Base-by-base conservation (phyloP, 2,329 filamentous ascomycete species). In the Penicillium sp. region DNA sequence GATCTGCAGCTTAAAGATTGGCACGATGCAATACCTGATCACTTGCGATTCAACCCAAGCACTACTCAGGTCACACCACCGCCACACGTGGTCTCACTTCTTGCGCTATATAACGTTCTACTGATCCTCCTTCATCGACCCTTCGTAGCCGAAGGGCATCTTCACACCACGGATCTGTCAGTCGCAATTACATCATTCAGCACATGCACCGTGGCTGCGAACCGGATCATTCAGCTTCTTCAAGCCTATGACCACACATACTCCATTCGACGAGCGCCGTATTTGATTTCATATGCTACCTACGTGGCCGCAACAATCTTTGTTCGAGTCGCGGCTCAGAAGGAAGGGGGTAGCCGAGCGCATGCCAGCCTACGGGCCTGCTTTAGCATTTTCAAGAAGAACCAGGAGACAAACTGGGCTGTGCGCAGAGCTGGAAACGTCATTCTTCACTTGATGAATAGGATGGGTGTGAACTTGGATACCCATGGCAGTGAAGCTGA, bases 261-360 rank as follows among this genome's bases (percentile, higher is more conserved):
- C 32, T 73, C 70, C 1, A 66, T 77, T 1, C 62, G 66, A 9
- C 61, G 69, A 9, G 74, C 77, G 0, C 77, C 77, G 0, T 80
- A 80, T 44, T 61, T 80, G 1, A 59, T 62, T 2, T 77, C 74
- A 0, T 81, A 81, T 55, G 75, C 78, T 0, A 78, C 75, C 0
- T 81, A 80, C 47, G 75, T 79, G 0, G 71, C 71, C 3, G 76
- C 75, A 0, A 79, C 76, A 0, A 78, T 80, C 14, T 72, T 76
- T 41, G 73, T 72, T 0, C 74, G 76, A 3, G 74, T 76, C 5
- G 75, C 77, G 0, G 74, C 77, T 3, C 72, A 73, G 35, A 66
- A 72, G 7, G 65, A 67, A 6, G 59, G 58, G 0, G 63, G 64
- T 0, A 74, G 71, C 0, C 65, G 69, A 3, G 69, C 73, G 0